phyloP scores from a whole-genome alignment of 768 basidiomycete genomes.

The Ephemerocybe angulata region DNA sequence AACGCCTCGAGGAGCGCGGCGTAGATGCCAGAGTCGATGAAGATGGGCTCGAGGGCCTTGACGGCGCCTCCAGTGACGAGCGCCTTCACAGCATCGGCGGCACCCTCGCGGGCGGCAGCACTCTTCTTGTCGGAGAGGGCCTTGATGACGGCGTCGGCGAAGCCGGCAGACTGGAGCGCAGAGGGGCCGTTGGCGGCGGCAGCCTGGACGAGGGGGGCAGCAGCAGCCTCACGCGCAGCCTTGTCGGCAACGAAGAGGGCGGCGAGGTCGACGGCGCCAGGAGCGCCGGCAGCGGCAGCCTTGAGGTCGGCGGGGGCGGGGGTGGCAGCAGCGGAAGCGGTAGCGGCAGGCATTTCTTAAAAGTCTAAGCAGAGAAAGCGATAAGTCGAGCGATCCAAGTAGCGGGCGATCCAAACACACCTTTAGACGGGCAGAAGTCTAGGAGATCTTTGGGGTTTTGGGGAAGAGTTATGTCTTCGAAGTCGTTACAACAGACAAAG shows the following conservation, averaged over 20 bases:
- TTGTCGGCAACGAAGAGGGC: slow-evolving; percentile 85
- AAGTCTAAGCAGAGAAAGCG: slow-evolving; percentile 33
- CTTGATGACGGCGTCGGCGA: slow-evolving; percentile 72
- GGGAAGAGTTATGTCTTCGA: slow-evolving; percentile 27
- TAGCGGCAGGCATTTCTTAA: slow-evolving; percentile 77
- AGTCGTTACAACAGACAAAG: slow-evolving; percentile 44
- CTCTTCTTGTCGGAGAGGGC: slow-evolving; percentile 95
- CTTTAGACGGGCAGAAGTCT: background rate
- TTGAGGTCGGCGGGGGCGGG: slow-evolving; percentile 72
- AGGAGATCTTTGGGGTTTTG: slow-evolving; percentile 26
- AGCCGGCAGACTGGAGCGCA: slow-evolving; percentile 65
- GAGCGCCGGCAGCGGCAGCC: slow-evolving; percentile 41
- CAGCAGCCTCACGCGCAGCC: slow-evolving; percentile 70
- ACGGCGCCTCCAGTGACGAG: slow-evolving; percentile 69
- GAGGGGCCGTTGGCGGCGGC: slow-evolving; percentile 83
- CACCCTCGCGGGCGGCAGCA: slow-evolving; percentile 86
- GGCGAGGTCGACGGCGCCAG: slow-evolving; percentile 65
- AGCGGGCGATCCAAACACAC: too few relatives aligned
- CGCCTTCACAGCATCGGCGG: slow-evolving; percentile 64
- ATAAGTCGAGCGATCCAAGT: too few relatives aligned
- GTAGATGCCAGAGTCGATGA: slow-evolving; percentile 85
- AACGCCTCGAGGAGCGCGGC: slow-evolving; percentile 84
- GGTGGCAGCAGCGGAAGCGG: slow-evolving; percentile 55
- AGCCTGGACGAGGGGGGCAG: slow-evolving; percentile 62
- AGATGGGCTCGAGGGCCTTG: slow-evolving; percentile 83